Conservation (phyloP, 139 green algal genomes). For the Chlamydomonas schloesseri region DNA sequence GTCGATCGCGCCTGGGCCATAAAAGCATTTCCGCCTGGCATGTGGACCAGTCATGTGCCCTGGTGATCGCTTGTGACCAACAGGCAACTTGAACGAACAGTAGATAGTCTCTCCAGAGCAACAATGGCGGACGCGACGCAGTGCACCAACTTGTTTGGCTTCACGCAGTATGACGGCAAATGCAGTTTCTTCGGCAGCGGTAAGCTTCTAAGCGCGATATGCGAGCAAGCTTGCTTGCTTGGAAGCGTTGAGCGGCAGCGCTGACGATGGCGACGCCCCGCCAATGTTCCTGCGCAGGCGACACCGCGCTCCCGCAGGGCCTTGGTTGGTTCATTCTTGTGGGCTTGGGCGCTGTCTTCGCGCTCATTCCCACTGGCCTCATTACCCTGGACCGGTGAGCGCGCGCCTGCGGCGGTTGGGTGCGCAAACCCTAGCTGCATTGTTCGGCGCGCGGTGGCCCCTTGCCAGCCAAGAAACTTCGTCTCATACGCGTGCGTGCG, state of each 20-base stretch:
- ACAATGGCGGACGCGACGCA: too few species aligned
- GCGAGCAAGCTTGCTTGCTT: not conserved
- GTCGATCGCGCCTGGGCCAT: too few species aligned
- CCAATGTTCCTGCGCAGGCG: not conserved
- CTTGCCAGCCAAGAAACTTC: too few species aligned
- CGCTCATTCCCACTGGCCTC: constrained; percentile 24
- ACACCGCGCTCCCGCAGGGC: constrained; percentile 36
- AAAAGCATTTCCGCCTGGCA: too few species aligned
- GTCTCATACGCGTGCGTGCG: too few species aligned
- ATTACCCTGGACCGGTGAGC: constrained; percentile 45
- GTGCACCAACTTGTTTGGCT: constrained; percentile 42
- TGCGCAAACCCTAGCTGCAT: not conserved
- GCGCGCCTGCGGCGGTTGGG: not conserved
- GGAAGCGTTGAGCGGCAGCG: too few species aligned
- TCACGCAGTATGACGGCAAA: constrained; percentile 46
- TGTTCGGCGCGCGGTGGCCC: too few species aligned
- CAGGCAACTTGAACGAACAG: too few species aligned
- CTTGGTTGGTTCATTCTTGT: constrained; percentile 54
- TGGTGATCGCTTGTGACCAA: too few species aligned
- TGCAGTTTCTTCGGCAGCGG: constrained; percentile 36
- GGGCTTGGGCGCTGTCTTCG: constrained; percentile 51
- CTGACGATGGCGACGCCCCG: too few species aligned
- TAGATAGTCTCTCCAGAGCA: too few species aligned
- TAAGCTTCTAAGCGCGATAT: not conserved
- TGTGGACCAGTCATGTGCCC: too few species aligned